Conservation (phyloP, 2,329 filamentous ascomycete genomes). For the Ascochyta clinopodiicola region DNA sequence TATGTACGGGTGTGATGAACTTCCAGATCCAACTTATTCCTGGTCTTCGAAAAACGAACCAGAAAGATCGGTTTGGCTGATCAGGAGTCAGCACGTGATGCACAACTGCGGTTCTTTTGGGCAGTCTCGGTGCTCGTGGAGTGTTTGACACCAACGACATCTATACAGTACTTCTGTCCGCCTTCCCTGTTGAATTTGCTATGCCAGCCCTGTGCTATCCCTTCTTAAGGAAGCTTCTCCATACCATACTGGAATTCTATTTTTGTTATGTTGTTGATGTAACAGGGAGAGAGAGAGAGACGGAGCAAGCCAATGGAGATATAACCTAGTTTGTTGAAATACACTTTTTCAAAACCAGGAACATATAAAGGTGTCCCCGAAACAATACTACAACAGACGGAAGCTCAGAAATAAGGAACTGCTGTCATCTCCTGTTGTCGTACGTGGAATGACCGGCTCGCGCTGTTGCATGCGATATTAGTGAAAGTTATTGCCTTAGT, state of each 20-base stretch:
- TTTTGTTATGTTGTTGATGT: too few species aligned
- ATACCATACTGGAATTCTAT: neutral
- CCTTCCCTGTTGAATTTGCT: slow-evolving; percentile 59
- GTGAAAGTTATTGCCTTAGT: too few species aligned
- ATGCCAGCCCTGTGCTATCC: slow-evolving; percentile 53
- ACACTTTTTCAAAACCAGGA: too few species aligned
- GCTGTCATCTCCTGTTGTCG: too few species aligned
- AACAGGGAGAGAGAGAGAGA: too few species aligned
- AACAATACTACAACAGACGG: too few species aligned
- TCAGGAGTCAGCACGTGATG: slow-evolving; percentile 64
- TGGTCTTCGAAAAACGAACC: slow-evolving; percentile 57
- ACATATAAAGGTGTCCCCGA: too few species aligned
- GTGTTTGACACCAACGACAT: slow-evolving; percentile 59
- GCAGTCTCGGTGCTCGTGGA: slow-evolving; percentile 59
- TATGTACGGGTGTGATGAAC: slow-evolving; percentile 57
- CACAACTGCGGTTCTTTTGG: slow-evolving; percentile 63
- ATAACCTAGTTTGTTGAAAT: too few species aligned
- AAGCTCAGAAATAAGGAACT: too few species aligned
- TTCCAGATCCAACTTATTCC: slow-evolving; percentile 58
- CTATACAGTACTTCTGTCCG: slow-evolving; percentile 58
- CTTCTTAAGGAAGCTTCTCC: neutral
- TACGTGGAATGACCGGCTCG: too few species aligned
- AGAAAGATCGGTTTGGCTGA: slow-evolving; percentile 53
- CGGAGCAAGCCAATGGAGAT: too few species aligned
- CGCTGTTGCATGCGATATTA: too few species aligned